Base-by-base conservation (phyloP, 106 monocot species). In the Chionographis japonica region DNA sequence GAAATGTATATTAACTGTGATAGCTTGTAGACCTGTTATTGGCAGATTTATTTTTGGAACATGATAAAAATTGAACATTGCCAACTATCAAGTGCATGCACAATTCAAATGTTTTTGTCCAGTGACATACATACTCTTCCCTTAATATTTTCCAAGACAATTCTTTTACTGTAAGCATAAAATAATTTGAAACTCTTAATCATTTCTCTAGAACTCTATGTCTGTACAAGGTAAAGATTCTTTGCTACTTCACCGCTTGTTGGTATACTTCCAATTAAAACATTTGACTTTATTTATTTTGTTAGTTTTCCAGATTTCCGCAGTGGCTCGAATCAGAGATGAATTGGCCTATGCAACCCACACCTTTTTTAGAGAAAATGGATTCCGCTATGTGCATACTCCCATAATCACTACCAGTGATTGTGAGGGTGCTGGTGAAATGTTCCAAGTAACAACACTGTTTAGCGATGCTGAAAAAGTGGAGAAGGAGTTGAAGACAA, bases 371-470 rank as follows among this genome's bases (percentile, higher is more conserved):
- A 72, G 81, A 20, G 65, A 84, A 72, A 89, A 86, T 74, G 93
- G 93, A 52, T 93, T 93, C 72, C 89, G 81, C 16, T 93, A 93
- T 72, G 77, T 93, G 41, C 93, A 93, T 54, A 93, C 93, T 72
- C 93, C 93, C 16, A 89, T 93, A 67, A 84, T 93, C 56, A 93
- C 93, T 56, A 93, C 93, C 2, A 93, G 93, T 66, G 89, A 93
- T 66, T 93, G 93, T 74, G 93, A 93, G 57, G 93, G 93, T 66
- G 93, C 89, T 61, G 93, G 93, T 37, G 93, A 93, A 77, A 89
- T 93, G 93, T 93, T 93, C 38, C 93, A 93, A 71, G 93, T 89
- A 13, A 93, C 89, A 14, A 81, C 88, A 75, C 61, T 93, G 20
- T 89, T 93, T 54, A 93, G 86, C 72, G 86, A 89, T 68, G 78